Base-by-base conservation (phyloP, 441 rosid species). In the Hura crepitans region DNA sequence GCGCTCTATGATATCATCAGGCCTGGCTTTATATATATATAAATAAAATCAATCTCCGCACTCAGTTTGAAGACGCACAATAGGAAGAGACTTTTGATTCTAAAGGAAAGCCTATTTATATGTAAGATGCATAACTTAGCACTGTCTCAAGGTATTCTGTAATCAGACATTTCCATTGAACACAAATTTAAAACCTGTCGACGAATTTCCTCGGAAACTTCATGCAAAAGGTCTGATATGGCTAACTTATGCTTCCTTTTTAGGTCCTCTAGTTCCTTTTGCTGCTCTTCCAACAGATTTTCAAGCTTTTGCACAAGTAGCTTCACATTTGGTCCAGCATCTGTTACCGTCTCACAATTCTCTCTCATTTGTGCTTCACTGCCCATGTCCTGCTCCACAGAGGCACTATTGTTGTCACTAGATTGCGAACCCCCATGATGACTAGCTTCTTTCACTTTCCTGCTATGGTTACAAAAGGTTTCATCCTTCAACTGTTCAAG, bases 251-350 rank as follows among this genome's bases (percentile, higher is more conserved):
- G 97, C 78, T 84, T 80, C 79, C 75, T 83, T 74, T 80, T 80
- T 43, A 87, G 74, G 78, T 91, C 87, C 57, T 84, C 86, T 64
- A 88, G 72, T 70, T 94, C 96, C 70, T 76, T 80, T 80, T 85
- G 86, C 74, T 91, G 96, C 79, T 82, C 78, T 64, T 53, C 65
- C 78, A 94, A 70, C 67, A 91, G 72, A 71, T 73, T 56, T 79
- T 89, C 87, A 22, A 94, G 91, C 75, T 81, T 84, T 72, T 86
- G 77, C 0, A 76, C 83, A 67, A 81, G 61, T 37, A 64, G 43
- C 51, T 71, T 82, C 20, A 81, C 76, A 23, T 79, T 79, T 30
- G 81, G 30, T 45, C 77, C 85, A n/a, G 30, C 23, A 17, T 61
- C 67, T 18, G 25, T 37, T 0, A 25, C 39, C 53, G 35, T 54